phyloP scores from a whole-genome alignment of 1,284 basidiomycete genomes.

The Cerrena zonata region DNA sequence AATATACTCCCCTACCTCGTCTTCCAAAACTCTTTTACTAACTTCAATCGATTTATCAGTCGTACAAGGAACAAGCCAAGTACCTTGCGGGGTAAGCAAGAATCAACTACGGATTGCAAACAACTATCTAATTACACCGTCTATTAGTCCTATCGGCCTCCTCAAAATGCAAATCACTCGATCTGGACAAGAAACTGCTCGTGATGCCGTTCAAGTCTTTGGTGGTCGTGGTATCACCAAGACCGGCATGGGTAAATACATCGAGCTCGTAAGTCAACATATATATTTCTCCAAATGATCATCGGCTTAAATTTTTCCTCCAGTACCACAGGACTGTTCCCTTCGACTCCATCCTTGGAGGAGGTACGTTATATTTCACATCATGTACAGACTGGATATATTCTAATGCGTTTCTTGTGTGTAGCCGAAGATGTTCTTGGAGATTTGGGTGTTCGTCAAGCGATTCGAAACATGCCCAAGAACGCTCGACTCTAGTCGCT shows the following conservation, averaged over 20 bases:
- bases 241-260: constrained; percentile 49
- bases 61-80: constrained; percentile 37
- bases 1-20: constrained; percentile 5
- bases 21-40: not conserved
- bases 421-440: constrained; percentile 62
- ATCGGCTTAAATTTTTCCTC: constrained; percentile 11
- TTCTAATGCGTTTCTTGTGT: not conserved
- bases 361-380: constrained; percentile 50
- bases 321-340: constrained; percentile 62
- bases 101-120: not conserved
- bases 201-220: constrained; percentile 51
- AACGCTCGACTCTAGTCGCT: constrained; percentile 41
- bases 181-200: constrained; percentile 27
- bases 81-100: constrained; percentile 34
- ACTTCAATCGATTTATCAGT: constrained; percentile 12
- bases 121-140: not conserved
- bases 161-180: constrained; percentile 29
- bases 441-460: constrained; percentile 67
- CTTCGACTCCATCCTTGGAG: constrained; percentile 65
- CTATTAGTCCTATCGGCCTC: constrained; percentile 23
- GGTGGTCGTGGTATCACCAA: constrained; percentile 49
- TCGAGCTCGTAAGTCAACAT: constrained; percentile 55
- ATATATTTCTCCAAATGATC: not conserved
- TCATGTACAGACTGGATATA: not conserved
- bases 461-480: constrained; percentile 59